Evolutionary conservation across 2,329 filamentous ascomycete species (phyloP), one percentile per base, ranked within the genome.

Genomic region (Trichoderma koningiopsis): DNA sequence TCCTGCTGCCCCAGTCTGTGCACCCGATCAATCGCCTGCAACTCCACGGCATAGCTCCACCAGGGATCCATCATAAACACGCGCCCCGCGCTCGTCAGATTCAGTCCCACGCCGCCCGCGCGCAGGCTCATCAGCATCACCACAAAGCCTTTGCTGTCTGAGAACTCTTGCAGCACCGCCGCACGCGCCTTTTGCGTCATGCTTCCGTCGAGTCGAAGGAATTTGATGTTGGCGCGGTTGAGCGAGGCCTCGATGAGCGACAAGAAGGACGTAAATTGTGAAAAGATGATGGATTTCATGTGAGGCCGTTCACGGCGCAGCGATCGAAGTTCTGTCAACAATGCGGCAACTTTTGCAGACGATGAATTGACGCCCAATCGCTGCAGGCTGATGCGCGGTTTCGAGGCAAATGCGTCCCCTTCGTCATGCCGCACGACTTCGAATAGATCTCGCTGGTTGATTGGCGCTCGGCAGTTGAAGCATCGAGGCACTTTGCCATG

Each of bases 61-160:
- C 96, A 99, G 0, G 96, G 96, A 79, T 99, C 96, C 96, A 99
- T 98, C 92, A 99, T 96, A 82, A 91, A 99, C 5, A 99, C 96
- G 66, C 92, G 85, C 72, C 91, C 93, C 6, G 96, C 96, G 73
- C 90, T 90, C 0, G 95, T 98, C 71, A 99, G 81, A 77, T 99
- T 99, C 55, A 99, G 84, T 0, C 96, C 96, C 0, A 99, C 96
- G 29, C 96, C 96, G 5, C 96, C 96, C 0, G 96, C 96, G 24
- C 93, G 87, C 68, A 99, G 83, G 74, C 91, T 95, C 63, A 99
- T 87, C 1, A 99, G 84, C 4, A 99, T 83, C 1, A 99, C 88
- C 2, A 87, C 87, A 29, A 93, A 92, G 60, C 86, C 88, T 2
- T 83, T 78, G 4, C 68, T 69, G 62, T 88, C 82, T 0, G 83